phyloP scores from a whole-genome alignment of 2,329 filamentous ascomycete species.

The Apiospora hydei region DNA sequence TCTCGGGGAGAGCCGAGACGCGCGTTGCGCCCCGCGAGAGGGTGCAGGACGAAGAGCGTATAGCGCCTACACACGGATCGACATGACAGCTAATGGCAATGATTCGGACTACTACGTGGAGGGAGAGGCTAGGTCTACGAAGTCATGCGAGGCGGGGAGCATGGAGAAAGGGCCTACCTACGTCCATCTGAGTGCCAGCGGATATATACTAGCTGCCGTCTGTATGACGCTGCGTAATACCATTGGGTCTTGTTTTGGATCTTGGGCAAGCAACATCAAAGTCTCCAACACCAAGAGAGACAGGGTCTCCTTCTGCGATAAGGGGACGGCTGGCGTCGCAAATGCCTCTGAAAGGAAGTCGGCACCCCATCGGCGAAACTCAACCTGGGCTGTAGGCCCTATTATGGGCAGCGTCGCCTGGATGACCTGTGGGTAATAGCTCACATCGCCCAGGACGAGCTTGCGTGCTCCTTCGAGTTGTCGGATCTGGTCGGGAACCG shows the following conservation, averaged over 20 bases:
- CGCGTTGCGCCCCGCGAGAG: background rate
- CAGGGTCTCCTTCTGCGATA: conserved; percentile 81
- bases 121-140: conserved; percentile 10
- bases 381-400: conserved; percentile 74
- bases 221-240: conserved; percentile 89
- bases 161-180: conserved; percentile 61
- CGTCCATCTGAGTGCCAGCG: conserved; percentile 91
- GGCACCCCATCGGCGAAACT: conserved; percentile 92
- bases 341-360: conserved; percentile 97
- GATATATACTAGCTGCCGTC: conserved; percentile 90
- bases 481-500: conserved; percentile 77
- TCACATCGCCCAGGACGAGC: conserved; percentile 84
- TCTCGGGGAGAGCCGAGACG: background rate
- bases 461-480: conserved; percentile 91
- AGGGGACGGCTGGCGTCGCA: conserved; percentile 82
- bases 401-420: conserved; percentile 93
- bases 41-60: background rate
- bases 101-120: conserved; percentile 15
- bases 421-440: conserved; percentile 90
- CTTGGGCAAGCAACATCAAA: conserved; percentile 73
- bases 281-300: conserved; percentile 80
- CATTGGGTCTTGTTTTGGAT: conserved; percentile 76
- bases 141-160: conserved; percentile 19
- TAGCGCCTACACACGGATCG: background rate
- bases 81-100: conserved; percentile 12